Evolutionary conservation across 2,329 filamentous ascomycete genomes (phyloP), one percentile per base, ranked within the genome.

Genomic region (Nigrospora osmanthi): DNA sequence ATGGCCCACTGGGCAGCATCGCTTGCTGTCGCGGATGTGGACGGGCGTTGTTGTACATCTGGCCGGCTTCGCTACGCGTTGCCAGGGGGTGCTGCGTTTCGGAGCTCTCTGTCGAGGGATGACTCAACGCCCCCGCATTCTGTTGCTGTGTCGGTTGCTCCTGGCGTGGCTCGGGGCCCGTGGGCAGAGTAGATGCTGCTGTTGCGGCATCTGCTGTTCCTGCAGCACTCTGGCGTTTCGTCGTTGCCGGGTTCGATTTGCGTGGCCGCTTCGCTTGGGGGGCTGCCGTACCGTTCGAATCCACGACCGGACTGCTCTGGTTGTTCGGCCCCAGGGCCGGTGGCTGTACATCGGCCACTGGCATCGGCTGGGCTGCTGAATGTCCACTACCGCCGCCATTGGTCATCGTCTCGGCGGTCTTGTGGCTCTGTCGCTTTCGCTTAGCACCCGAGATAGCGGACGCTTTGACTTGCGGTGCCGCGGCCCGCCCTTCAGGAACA

Each of bases 371-470:
- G 10, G 35, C 14, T 37, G 41, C 28, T 31, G 19, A 35, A 16
- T 37, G 46, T 23, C 44, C 15, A 23, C 44, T 40, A 14, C 43
- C 48, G 37, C 58, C 54, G n/a, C 19, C 44, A 42, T 49, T 52
- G 36, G 49, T 11, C 13, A 49, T 46, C 30, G 40, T 15, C 17
- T 28, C 42, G 17, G 41, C 37, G 12, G 46, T 23, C 10, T 54
- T 56, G 17, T 49, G 56, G 35, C 43, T 49, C 13, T 55, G 60
- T 11, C 59, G 54, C 48, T 63, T 63, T 34, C 60, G 54, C 45
- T 63, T 63, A 44, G 57, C 58, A 6, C 58, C 54, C 17, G 54
- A 53, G 33, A 62, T 59, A n/a, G 58, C 51, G 2, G 60, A 62
- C 51, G 50, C 58, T 46, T 58, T 63, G 43, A 54, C 54, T 43